phyloP scores from a whole-genome alignment of 2,329 filamentous ascomycete species.

The Lizonia empirigonia region DNA sequence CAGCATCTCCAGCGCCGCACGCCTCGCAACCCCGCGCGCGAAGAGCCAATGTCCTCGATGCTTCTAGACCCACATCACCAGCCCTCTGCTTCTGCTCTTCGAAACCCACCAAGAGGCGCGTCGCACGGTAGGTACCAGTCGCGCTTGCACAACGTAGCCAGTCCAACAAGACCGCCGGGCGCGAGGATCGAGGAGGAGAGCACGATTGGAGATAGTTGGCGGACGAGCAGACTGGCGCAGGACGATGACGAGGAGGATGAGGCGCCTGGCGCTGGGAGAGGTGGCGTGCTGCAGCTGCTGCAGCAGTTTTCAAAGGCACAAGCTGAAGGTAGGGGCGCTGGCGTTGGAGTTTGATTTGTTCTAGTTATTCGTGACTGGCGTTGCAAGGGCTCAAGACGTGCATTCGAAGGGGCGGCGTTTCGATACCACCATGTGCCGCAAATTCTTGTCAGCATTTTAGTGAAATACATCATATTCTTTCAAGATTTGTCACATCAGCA shows the following conservation, averaged over 20 bases:
- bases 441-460: neutral
- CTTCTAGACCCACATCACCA: constrained; percentile 78
- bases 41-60: constrained; percentile 72
- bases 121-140: constrained; percentile 55
- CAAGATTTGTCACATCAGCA: neutral
- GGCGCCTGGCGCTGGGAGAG: constrained; percentile 50
- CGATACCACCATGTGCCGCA: neutral
- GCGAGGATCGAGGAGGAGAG: constrained; percentile 58
- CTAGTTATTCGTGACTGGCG: neutral
- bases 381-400: constrained; percentile 5
- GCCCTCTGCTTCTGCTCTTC: constrained; percentile 58
- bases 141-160: constrained; percentile 31
- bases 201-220: constrained; percentile 66
- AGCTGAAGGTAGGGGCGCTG: constrained; percentile 53
- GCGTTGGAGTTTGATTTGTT: constrained; percentile 36
- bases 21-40: constrained; percentile 26
- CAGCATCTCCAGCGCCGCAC: constrained; percentile 37
- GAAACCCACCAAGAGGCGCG: constrained; percentile 54
- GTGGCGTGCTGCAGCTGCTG: constrained; percentile 68
- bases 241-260: constrained; percentile 58
- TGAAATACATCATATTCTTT: neutral
- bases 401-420: constrained; percentile 1
- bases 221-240: constrained; percentile 49
- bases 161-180: constrained; percentile 14
- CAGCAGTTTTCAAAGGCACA: constrained; percentile 71